These are phyloP conservation scores for Tillandsia fasciculata DNA, from an alignment of 176 grass and related monocot species.

Conservation along the genomic window DNA sequence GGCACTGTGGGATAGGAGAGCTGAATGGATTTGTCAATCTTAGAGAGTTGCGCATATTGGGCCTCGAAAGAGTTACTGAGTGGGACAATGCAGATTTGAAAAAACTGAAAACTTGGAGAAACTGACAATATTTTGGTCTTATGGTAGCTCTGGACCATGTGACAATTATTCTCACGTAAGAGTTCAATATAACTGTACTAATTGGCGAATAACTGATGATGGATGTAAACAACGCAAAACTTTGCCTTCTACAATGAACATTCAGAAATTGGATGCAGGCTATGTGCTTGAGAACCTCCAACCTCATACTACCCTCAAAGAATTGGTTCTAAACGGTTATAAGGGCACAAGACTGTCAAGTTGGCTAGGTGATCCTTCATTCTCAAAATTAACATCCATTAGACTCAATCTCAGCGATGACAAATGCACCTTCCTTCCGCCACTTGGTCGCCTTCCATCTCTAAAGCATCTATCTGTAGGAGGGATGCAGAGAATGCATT, in stretches of 20 bases:
- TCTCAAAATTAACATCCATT: background rate
- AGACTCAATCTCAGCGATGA: background rate
- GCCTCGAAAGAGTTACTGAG: no score
- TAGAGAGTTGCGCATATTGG: background rate
- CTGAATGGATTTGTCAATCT: background rate
- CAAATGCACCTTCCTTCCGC: background rate
- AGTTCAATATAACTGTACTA: background rate
- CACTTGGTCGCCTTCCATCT: background rate
- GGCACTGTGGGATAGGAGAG: background rate
- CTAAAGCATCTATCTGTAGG: background rate
- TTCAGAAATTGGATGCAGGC: no score
- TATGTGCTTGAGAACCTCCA: constrained; percentile 9
- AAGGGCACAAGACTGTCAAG: constrained; percentile 5
- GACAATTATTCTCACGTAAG: no score
- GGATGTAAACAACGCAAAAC: constrained; percentile 2
- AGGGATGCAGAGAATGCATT: background rate
- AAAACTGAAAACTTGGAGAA: no score
- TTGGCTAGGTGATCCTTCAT: constrained; percentile 21
- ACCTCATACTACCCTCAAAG: constrained; percentile 19
- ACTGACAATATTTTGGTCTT: no score
- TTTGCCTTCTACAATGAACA: background rate
- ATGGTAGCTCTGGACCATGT: no score
- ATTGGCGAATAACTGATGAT: background rate
- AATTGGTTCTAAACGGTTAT: constrained; percentile 14
- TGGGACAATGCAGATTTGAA: no score